A percentile compares a stretch with the other conserved stretches of the same genome.
These are phyloP conservation scores for Heritiera fomes DNA, from an alignment of 345 rosid genomes.

Conservation along the genomic window DNA sequence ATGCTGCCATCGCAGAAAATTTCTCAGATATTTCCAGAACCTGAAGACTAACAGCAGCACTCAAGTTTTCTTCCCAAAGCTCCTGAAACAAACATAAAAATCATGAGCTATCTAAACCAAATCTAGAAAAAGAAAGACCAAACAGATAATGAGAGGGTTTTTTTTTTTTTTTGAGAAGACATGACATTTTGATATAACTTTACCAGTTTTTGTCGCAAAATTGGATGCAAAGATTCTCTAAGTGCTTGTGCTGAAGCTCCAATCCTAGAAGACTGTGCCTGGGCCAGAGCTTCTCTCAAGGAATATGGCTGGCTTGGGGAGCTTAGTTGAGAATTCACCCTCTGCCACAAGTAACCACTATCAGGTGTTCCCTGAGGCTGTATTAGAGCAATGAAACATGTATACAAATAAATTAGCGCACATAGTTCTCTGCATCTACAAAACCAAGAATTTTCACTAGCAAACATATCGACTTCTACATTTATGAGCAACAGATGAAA, in stretches of 20 bases:
- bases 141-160: not conserved
- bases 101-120: constrained; percentile 24
- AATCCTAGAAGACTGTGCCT: constrained; percentile 96
- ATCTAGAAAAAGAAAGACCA: constrained; percentile 12
- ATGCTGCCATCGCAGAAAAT: constrained; percentile 83
- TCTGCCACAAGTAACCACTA: constrained; percentile 88
- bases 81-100: constrained; percentile 56
- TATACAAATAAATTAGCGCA: constrained; percentile 14
- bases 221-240: constrained; percentile 93
- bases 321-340: constrained; percentile 95
- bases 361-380: constrained; percentile 97
- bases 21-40: constrained; percentile 90
- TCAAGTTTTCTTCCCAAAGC: constrained; percentile 99
- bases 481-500: constrained; percentile 3
- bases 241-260: constrained; percentile 99
- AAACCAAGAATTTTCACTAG: constrained; percentile 12
- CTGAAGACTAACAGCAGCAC: constrained; percentile 97
- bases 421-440: constrained; percentile 3
- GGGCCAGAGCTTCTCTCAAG: constrained; percentile 96
- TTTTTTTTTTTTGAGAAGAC: not conserved
- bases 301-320: constrained; percentile 99
- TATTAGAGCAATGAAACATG: constrained; percentile 32
- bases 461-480: constrained; percentile 2
- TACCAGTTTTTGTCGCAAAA: constrained; percentile 95
- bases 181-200: constrained; percentile 2